A percentile compares a stretch with the other conserved stretches of the same genome.
Conservation (phyloP, 2,329 filamentous ascomycete species). For the Aspergillus candidus region DNA sequence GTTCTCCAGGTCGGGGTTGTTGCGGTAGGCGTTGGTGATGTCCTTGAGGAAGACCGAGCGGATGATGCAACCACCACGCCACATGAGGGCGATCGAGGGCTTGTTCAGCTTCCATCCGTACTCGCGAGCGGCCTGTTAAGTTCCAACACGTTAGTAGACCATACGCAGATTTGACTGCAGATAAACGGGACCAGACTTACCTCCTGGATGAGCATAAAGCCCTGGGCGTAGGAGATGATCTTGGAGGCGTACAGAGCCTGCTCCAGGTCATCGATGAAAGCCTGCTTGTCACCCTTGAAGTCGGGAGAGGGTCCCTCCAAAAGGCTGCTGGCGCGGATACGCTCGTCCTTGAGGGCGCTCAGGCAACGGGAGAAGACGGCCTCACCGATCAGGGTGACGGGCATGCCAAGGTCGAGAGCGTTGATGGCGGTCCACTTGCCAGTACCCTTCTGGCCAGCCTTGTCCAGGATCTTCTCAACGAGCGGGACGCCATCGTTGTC, state of each 20-base stretch:
- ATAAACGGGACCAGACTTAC: slow-evolving; percentile 47
- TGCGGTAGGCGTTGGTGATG: slow-evolving; percentile 95
- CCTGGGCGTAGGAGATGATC: slow-evolving; percentile 99
- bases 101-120: slow-evolving; percentile 99
- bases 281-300: slow-evolving; percentile 84
- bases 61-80: slow-evolving; percentile 99
- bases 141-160: slow-evolving; percentile 8
- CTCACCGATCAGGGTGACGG: slow-evolving; percentile 96
- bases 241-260: slow-evolving; percentile 98
- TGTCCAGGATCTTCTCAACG: slow-evolving; percentile 98
- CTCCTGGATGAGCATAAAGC: slow-evolving; percentile 99
- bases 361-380: slow-evolving; percentile 92
- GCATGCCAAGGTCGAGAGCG: slow-evolving; percentile 95
- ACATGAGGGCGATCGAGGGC: slow-evolving; percentile 99
- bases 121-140: slow-evolving; percentile 74
- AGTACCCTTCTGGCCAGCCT: slow-evolving; percentile 98
- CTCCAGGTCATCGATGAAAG: slow-evolving; percentile 95
- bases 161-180: slow-evolving; percentile 1
- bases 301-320: slow-evolving; percentile 70
- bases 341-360: slow-evolving; percentile 90
- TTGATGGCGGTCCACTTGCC: slow-evolving; percentile 99
- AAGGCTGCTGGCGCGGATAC: slow-evolving; percentile 70
- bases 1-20: slow-evolving; percentile 92
- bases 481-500: slow-evolving; percentile 87
- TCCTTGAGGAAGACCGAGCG: slow-evolving; percentile 99